Conservation (phyloP, 257 asterid species). For the Coffea eugenioides region DNA sequence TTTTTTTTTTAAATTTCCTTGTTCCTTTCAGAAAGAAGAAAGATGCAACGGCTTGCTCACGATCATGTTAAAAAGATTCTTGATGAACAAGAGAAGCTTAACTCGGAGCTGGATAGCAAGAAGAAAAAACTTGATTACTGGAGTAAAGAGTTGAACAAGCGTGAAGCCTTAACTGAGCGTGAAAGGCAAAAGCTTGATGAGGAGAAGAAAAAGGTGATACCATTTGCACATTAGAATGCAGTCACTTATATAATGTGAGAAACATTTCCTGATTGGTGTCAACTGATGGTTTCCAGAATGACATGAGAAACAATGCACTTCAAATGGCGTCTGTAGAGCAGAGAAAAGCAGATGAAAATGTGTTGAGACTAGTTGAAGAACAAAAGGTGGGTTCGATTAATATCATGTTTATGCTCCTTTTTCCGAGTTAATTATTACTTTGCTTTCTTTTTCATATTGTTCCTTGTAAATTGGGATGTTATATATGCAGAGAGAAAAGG, state of each 20-base stretch:
- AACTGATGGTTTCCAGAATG: conserved; percentile 46
- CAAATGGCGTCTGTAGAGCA: conserved; percentile 84
- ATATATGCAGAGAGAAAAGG: conserved; percentile 53
- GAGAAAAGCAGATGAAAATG: conserved; percentile 70
- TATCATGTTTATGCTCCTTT: not conserved
- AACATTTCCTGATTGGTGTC: not conserved
- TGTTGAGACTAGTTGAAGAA: conserved; percentile 75
- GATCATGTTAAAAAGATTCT: conserved; percentile 67
- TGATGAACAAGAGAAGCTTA: conserved; percentile 69
- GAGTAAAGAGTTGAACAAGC: conserved; percentile 77
- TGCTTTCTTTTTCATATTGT: no score
- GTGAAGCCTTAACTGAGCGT: conserved; percentile 74
- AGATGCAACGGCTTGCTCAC: conserved; percentile 66
- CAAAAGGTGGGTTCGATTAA: conserved; percentile 53
- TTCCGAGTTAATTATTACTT: not conserved
- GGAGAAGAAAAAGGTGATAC: conserved; percentile 67
- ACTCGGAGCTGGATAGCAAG: conserved; percentile 61
- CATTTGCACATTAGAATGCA: not conserved
- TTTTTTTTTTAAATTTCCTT: not conserved
- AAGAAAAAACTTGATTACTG: conserved; percentile 62
- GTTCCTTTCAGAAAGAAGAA: conserved; percentile 57
- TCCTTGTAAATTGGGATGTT: conserved; percentile 8
- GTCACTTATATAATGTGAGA: not conserved
- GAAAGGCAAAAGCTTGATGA: conserved; percentile 85
- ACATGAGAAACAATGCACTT: conserved; percentile 61